Percentiles rank a stretch among this genome's conserved stretches.
Evolutionary conservation across 331 rosid genomes (phyloP).

Genomic region (Phaseolus coccineus): DNA sequence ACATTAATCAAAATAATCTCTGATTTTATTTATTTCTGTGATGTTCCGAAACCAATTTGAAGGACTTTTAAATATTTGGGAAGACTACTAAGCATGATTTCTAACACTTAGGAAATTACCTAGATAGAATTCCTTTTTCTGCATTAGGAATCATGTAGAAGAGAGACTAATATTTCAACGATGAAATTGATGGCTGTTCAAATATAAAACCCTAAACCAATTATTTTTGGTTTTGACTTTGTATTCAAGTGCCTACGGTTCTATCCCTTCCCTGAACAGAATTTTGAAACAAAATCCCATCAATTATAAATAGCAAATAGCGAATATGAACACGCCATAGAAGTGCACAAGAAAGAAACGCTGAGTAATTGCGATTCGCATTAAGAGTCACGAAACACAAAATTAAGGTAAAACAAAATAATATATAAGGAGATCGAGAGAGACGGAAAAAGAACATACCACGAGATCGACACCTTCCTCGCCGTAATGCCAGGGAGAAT

Average conservation of each 20-base stretch:
- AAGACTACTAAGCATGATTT: too few relatives aligned
- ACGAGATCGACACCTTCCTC: slow-evolving; percentile 85
- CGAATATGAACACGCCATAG: background rate
- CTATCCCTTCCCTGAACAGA: background rate
- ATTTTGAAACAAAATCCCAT: background rate
- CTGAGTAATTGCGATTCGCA: background rate
- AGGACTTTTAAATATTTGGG: too few relatives aligned
- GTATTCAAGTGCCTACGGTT: background rate
- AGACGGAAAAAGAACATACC: slow-evolving; percentile 47
- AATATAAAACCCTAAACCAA: slow-evolving; percentile 4
- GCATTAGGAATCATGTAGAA: background rate
- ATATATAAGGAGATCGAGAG: background rate
- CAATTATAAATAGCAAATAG: slow-evolving; percentile 8
- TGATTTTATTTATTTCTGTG: too few relatives aligned
- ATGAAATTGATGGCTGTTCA: background rate
- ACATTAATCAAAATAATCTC: too few relatives aligned
- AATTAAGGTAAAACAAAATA: background rate
- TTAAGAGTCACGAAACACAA: background rate
- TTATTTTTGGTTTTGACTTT: background rate
- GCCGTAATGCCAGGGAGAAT: slow-evolving; percentile 74
- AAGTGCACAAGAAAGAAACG: background rate
- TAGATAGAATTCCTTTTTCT: background rate
- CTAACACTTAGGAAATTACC: too few relatives aligned
- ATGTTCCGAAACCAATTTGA: too few relatives aligned
- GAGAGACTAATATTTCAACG: background rate